Evolutionary conservation across 305 asterid genomes (phyloP), one percentile per base, ranked within the genome.

Genomic region (Solanum chacoense): DNA sequence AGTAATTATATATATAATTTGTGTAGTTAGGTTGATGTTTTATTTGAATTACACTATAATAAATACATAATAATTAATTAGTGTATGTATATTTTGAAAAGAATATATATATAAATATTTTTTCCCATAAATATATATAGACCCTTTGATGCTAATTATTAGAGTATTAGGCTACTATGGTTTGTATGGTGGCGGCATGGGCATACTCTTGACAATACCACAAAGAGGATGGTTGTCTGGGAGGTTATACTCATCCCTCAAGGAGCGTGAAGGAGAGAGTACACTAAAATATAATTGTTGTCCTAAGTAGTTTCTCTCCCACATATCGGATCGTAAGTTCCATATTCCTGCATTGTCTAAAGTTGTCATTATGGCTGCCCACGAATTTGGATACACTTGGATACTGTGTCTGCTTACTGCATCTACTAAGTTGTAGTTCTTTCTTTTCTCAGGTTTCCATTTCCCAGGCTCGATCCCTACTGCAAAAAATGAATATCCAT

Each of bases 221-320:
- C 95, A 93, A 3, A 90, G 76, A 31, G 59, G 92, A 12, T 90
- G 92, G 5, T 87, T 88, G 14, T 67, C 72, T 2, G 93, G 94
- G 5, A 93, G 83, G 89, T 89, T 93, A 88, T 93, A 92, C 87
- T 93, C 94, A 10, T 93, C 94, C 89, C 94, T 90, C 85, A 91
- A n/a, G 2, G 94, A 92, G 7, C 87, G 89, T 1, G 86, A 91
- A 0, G 94, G 94, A 1, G 95, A 93, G 11, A 91, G 69, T 11
- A 93, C 89, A 38, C 94, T 93, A 29, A 93, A 16, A 85, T 93
- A 93, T 10, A 92, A 67, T 31, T 93, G 94, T 9, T 93, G 94
- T 38, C 95, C 95, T 89, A 92, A 26, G 37, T 93, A 92, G 2
- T 72, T 76, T 67, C 93, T 91, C 90, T 92, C 94, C 72, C 45